phyloP scores from a whole-genome alignment of 2,329 filamentous ascomycete species.

The Sporothrix dimorphospora region DNA sequence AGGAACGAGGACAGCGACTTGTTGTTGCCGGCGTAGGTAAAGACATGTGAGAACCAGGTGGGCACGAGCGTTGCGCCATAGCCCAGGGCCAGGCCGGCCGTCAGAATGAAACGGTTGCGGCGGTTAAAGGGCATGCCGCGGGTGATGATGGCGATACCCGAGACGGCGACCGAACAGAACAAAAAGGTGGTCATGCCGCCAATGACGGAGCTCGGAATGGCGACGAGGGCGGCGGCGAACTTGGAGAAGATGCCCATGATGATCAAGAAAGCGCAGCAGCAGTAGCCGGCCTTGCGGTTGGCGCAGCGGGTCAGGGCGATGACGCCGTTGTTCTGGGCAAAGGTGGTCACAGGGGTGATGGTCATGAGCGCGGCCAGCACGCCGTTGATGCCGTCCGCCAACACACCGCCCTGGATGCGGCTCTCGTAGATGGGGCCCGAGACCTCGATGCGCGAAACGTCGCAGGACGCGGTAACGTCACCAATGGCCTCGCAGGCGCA shows the following conservation, averaged over 20 bases:
- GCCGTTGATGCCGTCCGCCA: slow-evolving; percentile 78
- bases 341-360: slow-evolving; percentile 77
- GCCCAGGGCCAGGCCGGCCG: slow-evolving; percentile 72
- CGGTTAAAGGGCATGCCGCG: slow-evolving; percentile 73
- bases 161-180: slow-evolving; percentile 75
- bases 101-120: slow-evolving; percentile 80
- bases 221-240: slow-evolving; percentile 76
- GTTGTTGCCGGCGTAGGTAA: slow-evolving; percentile 72
- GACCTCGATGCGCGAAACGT: slow-evolving; percentile 76
- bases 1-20: slow-evolving; percentile 71
- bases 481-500: slow-evolving; percentile 79
- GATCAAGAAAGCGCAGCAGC: slow-evolving; percentile 74
- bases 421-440: slow-evolving; percentile 73
- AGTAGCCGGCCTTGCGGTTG: slow-evolving; percentile 79
- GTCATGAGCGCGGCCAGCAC: slow-evolving; percentile 76
- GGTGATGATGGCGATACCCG: slow-evolving; percentile 75
- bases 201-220: slow-evolving; percentile 69
- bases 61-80: slow-evolving; percentile 70
- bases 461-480: slow-evolving; percentile 79
- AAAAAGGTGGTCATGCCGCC: slow-evolving; percentile 81
- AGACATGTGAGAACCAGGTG: slow-evolving; percentile 70
- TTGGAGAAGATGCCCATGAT: slow-evolving; percentile 83
- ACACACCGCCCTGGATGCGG: slow-evolving; percentile 75
- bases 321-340: slow-evolving; percentile 84
- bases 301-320: slow-evolving; percentile 81